Conservation (phyloP, 768 basidiomycete genomes). For the Pleurotus cornucopiae region DNA sequence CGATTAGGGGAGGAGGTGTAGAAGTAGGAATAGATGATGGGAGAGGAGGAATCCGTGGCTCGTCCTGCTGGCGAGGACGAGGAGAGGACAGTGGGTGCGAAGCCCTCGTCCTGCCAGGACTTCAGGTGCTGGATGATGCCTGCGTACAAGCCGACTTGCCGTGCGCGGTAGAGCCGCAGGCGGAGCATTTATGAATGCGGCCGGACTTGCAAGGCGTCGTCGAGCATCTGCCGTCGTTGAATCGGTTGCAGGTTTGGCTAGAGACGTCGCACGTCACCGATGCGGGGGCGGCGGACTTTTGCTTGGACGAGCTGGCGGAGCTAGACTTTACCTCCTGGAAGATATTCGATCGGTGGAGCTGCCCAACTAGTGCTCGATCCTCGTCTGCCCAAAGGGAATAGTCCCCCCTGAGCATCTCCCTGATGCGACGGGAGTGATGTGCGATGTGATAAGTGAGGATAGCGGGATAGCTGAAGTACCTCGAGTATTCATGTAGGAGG, state of each 20-base stretch:
- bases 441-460: too few relatives aligned
- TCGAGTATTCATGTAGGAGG: too few relatives aligned
- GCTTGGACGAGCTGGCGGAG: too few relatives aligned
- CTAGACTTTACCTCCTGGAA: too few relatives aligned
- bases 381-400: too few relatives aligned
- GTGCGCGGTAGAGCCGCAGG: background rate
- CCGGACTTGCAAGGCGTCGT: background rate
- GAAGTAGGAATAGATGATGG: background rate
- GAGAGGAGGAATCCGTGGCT: background rate
- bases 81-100: background rate
- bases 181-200: background rate
- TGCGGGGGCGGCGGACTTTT: background rate
- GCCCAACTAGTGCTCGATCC: too few relatives aligned
- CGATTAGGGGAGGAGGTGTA: background rate
- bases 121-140: background rate
- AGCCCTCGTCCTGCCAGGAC: background rate
- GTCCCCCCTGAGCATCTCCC: too few relatives aligned
- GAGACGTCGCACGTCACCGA: background rate
- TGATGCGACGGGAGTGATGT: too few relatives aligned
- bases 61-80: background rate
- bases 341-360: too few relatives aligned
- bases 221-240: background rate
- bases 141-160: background rate
- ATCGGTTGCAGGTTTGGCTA: background rate
- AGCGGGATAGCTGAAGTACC: too few relatives aligned